These are phyloP conservation scores for Phytophthora quininea DNA, from an alignment of 352 stramenopile genomes.

Conservation along the genomic window DNA sequence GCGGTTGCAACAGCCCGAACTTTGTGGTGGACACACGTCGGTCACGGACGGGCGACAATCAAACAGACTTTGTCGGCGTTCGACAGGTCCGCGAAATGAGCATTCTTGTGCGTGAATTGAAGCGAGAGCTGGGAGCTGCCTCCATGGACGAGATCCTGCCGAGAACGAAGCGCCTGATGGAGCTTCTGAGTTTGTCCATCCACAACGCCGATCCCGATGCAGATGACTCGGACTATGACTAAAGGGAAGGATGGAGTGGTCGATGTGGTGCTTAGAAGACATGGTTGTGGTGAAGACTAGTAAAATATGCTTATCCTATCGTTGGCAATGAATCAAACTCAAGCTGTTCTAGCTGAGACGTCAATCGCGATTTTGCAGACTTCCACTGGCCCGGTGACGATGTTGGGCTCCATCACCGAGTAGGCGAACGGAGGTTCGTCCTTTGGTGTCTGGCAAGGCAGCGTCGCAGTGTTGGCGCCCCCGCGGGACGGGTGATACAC, in stretches of 20 bases:
- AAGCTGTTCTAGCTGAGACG: background rate
- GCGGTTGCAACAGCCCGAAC: slow-evolving; percentile 36
- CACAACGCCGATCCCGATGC: slow-evolving; percentile 40
- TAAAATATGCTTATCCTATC: background rate
- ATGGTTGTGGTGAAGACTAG: background rate
- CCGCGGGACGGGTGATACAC: slow-evolving; percentile 53
- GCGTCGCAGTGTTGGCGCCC: slow-evolving; percentile 15
- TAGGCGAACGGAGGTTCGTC: slow-evolving; percentile 28
- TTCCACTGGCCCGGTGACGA: slow-evolving; percentile 32
- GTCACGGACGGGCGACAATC: slow-evolving; percentile 15
- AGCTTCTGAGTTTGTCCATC: slow-evolving; percentile 79
- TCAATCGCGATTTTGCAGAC: slow-evolving; percentile 44
- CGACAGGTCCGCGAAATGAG: slow-evolving; percentile 79
- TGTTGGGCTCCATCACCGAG: slow-evolving; percentile 22
- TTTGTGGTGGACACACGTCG: slow-evolving; percentile 67
- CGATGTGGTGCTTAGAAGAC: background rate
- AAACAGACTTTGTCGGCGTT: slow-evolving; percentile 54
- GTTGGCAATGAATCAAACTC: background rate
- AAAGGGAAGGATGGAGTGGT: slow-evolving; percentile 16
- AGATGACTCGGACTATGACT: slow-evolving; percentile 37
- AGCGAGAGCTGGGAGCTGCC: slow-evolving; percentile 75
- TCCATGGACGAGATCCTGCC: slow-evolving; percentile 81
- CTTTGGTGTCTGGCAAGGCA: slow-evolving; percentile 24
- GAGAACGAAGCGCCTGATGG: slow-evolving; percentile 80
- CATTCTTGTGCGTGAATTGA: slow-evolving; percentile 71